Conservation (phyloP, 2,329 filamentous ascomycete species). For the Daldinia sp. region DNA sequence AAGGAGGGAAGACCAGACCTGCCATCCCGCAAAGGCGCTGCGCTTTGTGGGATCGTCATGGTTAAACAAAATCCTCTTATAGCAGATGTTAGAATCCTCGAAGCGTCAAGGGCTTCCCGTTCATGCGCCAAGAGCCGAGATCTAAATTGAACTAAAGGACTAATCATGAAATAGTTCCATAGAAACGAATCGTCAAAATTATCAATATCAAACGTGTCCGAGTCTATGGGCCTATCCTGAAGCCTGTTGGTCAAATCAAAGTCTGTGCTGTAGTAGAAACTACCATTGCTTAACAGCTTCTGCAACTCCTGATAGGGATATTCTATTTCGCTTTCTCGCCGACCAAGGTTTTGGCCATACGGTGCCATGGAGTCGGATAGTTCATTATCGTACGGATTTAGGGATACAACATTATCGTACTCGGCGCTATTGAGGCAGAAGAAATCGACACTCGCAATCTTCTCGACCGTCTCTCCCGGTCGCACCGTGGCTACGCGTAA, state of each 20-base stretch:
- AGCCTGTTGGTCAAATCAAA: constrained; percentile 95
- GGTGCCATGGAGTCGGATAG: constrained; percentile 60
- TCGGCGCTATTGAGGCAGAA: constrained; percentile 89
- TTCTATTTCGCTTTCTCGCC: constrained; percentile 78
- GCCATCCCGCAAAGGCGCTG: constrained; percentile 75
- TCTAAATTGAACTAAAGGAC: constrained; percentile 89
- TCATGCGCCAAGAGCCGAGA: constrained; percentile 82
- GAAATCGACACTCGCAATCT: constrained; percentile 89
- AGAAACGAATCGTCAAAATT: constrained; percentile 92
- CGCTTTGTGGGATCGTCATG: constrained; percentile 82
- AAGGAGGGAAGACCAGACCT: constrained; percentile 81
- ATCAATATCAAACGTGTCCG: constrained; percentile 86
- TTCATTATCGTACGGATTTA: constrained; percentile 66
- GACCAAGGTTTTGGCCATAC: constrained; percentile 67
- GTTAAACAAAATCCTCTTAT: constrained; percentile 94
- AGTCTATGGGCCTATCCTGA: constrained; percentile 84
- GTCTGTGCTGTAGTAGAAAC: constrained; percentile 98
- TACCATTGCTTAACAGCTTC: constrained; percentile 91
- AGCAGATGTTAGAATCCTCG: constrained; percentile 89
- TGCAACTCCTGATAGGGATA: constrained; percentile 92
- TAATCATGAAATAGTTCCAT: constrained; percentile 99
- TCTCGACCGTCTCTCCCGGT: constrained; percentile 89
- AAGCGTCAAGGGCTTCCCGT: constrained; percentile 83
- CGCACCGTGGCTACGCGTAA: constrained; percentile 83
- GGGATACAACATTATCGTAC: constrained; percentile 80